Conservation (phyloP, 345 rosid genomes). For the Noccaea caerulescens region DNA sequence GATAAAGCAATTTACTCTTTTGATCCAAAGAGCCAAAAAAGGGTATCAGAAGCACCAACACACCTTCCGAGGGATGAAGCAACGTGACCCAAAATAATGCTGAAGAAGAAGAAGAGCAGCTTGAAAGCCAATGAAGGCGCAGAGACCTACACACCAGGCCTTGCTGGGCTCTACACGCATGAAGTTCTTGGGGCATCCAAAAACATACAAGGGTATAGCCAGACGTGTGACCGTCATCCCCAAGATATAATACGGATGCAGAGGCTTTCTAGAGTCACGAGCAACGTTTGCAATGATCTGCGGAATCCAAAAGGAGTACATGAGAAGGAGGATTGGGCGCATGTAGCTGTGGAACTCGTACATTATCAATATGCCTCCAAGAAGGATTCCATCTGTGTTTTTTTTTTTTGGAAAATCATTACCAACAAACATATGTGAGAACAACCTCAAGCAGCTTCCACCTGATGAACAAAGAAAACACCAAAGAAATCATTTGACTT, state of each 20-base stretch:
- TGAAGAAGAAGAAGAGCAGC: constrained; percentile 90
- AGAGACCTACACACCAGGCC: constrained; percentile 75
- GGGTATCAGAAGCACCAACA: constrained; percentile 34
- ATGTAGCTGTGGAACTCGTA: constrained; percentile 86
- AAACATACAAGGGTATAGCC: constrained; percentile 80
- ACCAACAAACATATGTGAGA: constrained; percentile 23
- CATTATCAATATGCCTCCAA: constrained; percentile 96
- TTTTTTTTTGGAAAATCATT: background rate
- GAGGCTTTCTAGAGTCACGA: constrained; percentile 92
- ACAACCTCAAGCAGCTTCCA: background rate
- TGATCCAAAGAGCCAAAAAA: background rate
- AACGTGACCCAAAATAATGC: constrained; percentile 93
- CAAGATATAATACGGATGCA: constrained; percentile 91
- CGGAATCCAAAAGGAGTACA: constrained; percentile 97
- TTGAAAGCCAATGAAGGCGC: constrained; percentile 73
- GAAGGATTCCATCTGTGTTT: constrained; percentile 89
- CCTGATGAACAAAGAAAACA: constrained; percentile 6
- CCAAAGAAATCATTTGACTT: constrained; percentile 45
- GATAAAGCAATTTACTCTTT: constrained; percentile 53
- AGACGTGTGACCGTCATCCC: constrained; percentile 92
- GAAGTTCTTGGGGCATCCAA: constrained; percentile 95
- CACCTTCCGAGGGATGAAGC: constrained; percentile 97
- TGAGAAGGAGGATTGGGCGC: constrained; percentile 72
- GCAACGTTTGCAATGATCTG: constrained; percentile 80
- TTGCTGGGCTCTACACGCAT: constrained; percentile 89